These are phyloP conservation scores for Globisporangium cystogenes DNA, from an alignment of 352 stramenopile species.

Conservation along the genomic window DNA sequence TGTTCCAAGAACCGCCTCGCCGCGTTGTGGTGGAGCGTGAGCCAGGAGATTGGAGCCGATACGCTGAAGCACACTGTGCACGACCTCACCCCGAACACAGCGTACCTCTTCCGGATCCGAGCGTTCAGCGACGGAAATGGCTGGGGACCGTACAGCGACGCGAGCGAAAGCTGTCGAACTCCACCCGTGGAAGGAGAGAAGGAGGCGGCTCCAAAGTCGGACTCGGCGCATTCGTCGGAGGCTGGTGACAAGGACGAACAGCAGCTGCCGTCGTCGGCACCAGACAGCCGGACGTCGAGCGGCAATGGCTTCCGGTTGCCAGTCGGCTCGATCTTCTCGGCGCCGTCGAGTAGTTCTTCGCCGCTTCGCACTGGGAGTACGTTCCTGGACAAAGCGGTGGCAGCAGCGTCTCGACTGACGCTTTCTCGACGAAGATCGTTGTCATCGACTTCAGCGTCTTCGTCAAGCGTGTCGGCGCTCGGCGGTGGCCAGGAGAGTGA, in stretches of 20 bases:
- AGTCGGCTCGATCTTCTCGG: conserved; percentile 8
- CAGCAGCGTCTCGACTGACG: conserved; percentile 44
- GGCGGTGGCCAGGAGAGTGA: conserved; percentile 5
- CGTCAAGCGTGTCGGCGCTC: conserved; percentile 6
- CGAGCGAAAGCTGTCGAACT: conserved; percentile 60
- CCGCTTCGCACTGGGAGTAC: conserved; percentile 58
- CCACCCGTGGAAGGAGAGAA: conserved; percentile 6
- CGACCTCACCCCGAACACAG: conserved; percentile 50
- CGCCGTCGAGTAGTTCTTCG: conserved; percentile 9
- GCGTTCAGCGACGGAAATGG: conserved; percentile 38
- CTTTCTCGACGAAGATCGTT: conserved; percentile 20
- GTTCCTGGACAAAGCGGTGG: conserved; percentile 68
- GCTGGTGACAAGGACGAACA: conserved; percentile 6
- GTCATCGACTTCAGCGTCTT: conserved; percentile 20
- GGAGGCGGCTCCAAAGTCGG: conserved; percentile 7
- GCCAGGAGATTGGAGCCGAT: conserved; percentile 52
- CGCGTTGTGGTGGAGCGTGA: conserved; percentile 76
- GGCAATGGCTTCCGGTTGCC: conserved; percentile 14
- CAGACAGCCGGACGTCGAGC: conserved; percentile 14
- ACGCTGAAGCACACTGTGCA: conserved; percentile 49
- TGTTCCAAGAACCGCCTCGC: conserved; percentile 75
- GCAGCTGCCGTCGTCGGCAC: neutral
- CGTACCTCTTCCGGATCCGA: conserved; percentile 74
- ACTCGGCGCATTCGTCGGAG: conserved; percentile 1
- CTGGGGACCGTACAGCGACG: conserved; percentile 75